phyloP scores from a whole-genome alignment of 495 filamentous ascomycete species.

The Penicillium antarcticum region DNA sequence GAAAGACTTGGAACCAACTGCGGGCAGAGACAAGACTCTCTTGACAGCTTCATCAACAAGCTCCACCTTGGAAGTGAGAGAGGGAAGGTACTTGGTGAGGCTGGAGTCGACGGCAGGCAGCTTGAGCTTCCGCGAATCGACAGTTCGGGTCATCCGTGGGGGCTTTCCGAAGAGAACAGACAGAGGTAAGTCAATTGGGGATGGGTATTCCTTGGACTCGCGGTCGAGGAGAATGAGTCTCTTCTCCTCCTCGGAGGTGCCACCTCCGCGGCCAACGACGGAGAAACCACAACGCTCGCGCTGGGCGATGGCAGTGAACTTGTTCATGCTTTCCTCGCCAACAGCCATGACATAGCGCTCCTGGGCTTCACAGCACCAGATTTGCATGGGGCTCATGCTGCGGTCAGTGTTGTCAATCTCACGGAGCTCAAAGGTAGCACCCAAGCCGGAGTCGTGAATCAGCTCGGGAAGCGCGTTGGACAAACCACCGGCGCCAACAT shows the following conservation, averaged over 20 bases:
- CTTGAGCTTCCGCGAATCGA: conserved; percentile 66
- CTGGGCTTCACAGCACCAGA: conserved; percentile 97
- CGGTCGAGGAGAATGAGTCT: conserved; percentile 77
- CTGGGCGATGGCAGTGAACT: conserved; percentile 76
- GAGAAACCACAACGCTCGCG: conserved; percentile 94
- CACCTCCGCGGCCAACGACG: conserved; percentile 76
- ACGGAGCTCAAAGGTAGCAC: conserved; percentile 85
- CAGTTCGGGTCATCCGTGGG: conserved; percentile 76
- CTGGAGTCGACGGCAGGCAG: conserved; percentile 72
- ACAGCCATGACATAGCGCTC: conserved; percentile 91
- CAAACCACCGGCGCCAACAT: conserved; percentile 91
- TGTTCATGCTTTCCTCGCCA: conserved; percentile 71
- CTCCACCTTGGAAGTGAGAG: conserved; percentile 53
- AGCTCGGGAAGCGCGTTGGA: conserved; percentile 92
- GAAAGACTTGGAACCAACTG: conserved; percentile 94
- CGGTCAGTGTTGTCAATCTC: conserved; percentile 86
- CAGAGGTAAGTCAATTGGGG: conserved; percentile 88
- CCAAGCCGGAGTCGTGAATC: conserved; percentile 84
- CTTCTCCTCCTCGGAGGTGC: conserved; percentile 58
- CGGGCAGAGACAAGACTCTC: conserved; percentile 77
- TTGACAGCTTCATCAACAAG: conserved; percentile 72
- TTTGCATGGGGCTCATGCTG: conserved; percentile 91
- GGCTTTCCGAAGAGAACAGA: conserved; percentile 88
- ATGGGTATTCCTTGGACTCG: conserved; percentile 71
- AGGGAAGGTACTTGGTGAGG: conserved; percentile 59